Base-by-base conservation (phyloP, 352 stramenopile genomes). In the Blastocystis sp. region DNA sequence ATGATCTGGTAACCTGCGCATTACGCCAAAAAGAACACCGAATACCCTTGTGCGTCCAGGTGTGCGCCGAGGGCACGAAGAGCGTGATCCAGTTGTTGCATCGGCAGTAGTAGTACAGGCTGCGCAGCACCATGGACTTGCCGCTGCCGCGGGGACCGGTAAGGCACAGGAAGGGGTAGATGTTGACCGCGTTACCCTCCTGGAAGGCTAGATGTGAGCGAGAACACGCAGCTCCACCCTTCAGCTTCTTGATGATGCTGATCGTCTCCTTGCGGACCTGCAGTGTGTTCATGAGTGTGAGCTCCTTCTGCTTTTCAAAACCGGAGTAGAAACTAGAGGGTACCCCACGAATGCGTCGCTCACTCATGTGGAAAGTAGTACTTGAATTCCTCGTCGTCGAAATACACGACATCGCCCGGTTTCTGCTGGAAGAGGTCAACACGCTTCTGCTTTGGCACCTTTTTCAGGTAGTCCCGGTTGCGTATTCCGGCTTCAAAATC, bases 351-450 rank as follows among this genome's bases (percentile, higher is more conserved):
- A 17, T 2, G 3, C 0, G 65, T 10, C 9, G 19, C 17, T 11
- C 48, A 81, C 70, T 81, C 70, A 63, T 81, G 70, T 14, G 70
- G 70, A 24, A 81, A 81, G 43, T 81, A 81, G 42, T 81, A 38
- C 24, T 81, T 81, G 48, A 81, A 81, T 81, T 81, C 70, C 21
- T 81, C 70, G 42, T 81, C 70, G 42, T 81, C 70, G 38, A 81
- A 81, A 64, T 65, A 81, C 14, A 81, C 70, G 42, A 81, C 48
- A 11, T 65, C 45, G 38, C 70, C 70, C 14, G 24, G n/a, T 64
- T 81, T 81, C 70, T 81, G 63, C 59, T 52, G 42, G 7, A 54
- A 28, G 7, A 81, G 48, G 54, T 81, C 70, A 2, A 81, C 43
- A 48, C 70, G 70, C 48, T 81, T 81, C n/a, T 81, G 45, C 48